Conservation (phyloP, 345 rosid genomes). For the Aegle marmelos region DNA sequence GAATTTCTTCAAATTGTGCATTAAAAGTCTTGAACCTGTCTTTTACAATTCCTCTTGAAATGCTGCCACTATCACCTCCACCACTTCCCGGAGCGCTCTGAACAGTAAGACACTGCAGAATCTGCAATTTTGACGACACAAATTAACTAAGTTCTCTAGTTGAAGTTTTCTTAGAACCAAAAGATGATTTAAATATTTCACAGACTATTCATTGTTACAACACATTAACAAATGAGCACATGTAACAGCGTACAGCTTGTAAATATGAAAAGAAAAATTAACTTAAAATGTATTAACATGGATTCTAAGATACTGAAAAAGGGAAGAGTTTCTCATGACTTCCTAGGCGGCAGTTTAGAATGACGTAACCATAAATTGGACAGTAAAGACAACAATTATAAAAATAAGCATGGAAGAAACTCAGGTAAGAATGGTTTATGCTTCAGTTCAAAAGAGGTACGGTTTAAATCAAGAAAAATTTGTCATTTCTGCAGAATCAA, state of each 20-base stretch:
- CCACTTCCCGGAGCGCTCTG: slow-evolving; percentile 39
- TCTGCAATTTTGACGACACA: slow-evolving; percentile 43
- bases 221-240: background rate
- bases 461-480: background rate
- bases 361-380: background rate
- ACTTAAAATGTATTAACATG: background rate
- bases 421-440: background rate
- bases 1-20: slow-evolving; percentile 82
- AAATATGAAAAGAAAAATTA: background rate
- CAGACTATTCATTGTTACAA: background rate
- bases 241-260: background rate
- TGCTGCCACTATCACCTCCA: slow-evolving; percentile 36
- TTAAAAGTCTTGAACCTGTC: slow-evolving; percentile 93
- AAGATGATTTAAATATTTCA: background rate
- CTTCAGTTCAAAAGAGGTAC: background rate
- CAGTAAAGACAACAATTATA: background rate
- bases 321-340: background rate
- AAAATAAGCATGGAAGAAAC: background rate
- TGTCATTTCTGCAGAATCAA: background rate
- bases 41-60: slow-evolving; percentile 77
- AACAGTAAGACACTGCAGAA: slow-evolving; percentile 85
- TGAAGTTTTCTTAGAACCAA: background rate
- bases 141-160: background rate
- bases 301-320: background rate
- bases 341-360: background rate